Evolutionary conservation across 345 rosid genomes (phyloP).

Genomic region (Lepidium africanum): DNA sequence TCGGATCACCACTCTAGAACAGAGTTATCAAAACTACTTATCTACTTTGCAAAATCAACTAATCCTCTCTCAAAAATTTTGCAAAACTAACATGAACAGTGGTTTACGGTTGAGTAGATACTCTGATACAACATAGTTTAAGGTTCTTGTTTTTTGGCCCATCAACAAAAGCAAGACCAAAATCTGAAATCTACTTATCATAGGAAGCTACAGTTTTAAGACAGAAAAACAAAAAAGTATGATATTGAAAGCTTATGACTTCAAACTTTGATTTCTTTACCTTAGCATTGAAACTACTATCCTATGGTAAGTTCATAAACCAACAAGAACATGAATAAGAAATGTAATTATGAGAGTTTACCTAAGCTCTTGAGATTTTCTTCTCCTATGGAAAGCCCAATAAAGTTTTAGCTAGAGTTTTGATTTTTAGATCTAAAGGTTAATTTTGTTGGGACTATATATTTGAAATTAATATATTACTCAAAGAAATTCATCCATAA

Average conservation of each 20-base stretch:
- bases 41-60: neutral
- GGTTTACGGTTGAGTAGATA: slow-evolving; percentile 75
- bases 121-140: slow-evolving; percentile 94
- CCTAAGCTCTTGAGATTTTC: too few species aligned
- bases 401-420: too few species aligned
- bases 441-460: too few species aligned
- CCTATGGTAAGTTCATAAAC: too few species aligned
- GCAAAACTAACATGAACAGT: slow-evolving; percentile 47
- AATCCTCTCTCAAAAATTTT: neutral
- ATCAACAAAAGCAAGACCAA: slow-evolving; percentile 84
- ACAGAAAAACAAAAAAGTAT: neutral
- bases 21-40: neutral
- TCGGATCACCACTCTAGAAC: neutral
- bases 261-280: slow-evolving; percentile 32
- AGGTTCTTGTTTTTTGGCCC: slow-evolving; percentile 58
- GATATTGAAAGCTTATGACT: neutral
- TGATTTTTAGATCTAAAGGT: too few species aligned
- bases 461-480: too few species aligned
- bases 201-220: neutral
- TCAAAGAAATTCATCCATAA: too few species aligned
- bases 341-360: too few species aligned
- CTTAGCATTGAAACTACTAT: slow-evolving; percentile 88
- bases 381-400: too few species aligned
- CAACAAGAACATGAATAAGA: too few species aligned
- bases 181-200: slow-evolving; percentile 77